Evolutionary conservation across 2,329 filamentous ascomycete species (phyloP).

Genomic region (Stenocarpella maydis): DNA sequence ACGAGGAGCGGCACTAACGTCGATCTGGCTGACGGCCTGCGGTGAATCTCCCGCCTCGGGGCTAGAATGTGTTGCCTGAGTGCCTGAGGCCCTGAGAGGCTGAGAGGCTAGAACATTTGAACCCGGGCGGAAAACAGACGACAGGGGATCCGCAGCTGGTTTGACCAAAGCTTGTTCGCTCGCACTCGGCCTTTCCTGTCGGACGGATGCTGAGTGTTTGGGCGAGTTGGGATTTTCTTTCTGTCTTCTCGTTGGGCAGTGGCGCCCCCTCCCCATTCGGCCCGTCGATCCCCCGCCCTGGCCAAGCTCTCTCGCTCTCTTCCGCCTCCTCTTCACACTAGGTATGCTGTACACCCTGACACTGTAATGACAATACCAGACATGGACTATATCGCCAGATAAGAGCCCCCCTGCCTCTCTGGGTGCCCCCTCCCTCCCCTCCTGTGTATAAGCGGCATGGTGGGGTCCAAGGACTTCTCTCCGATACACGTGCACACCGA

Average conservation of each 20-base stretch:
- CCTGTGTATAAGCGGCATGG: too few relatives aligned
- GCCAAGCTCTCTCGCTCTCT: neutral
- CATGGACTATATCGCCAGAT: neutral
- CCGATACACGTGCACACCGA: neutral
- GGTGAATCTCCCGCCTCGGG: conserved; percentile 17
- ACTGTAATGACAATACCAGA: too few relatives aligned
- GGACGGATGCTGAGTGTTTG: too few relatives aligned
- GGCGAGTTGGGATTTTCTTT: too few relatives aligned
- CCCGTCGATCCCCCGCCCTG: neutral
- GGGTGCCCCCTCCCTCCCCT: too few relatives aligned
- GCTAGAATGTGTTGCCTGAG: too few relatives aligned
- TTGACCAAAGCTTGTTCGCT: conserved; percentile 10
- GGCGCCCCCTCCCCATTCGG: neutral
- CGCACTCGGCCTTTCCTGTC: too few relatives aligned
- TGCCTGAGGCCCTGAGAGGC: too few relatives aligned
- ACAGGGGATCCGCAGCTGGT: conserved; percentile 18
- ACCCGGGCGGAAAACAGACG: conserved; percentile 8
- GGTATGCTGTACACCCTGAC: too few relatives aligned
- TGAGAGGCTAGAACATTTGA: conserved; percentile 10
- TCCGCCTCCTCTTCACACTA: too few relatives aligned
- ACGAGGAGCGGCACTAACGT: conserved; percentile 11
- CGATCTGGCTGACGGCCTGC: conserved; percentile 21
- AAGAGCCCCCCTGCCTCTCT: neutral
- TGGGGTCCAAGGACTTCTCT: neutral
- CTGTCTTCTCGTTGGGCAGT: neutral